Conservation (phyloP, 805 yeast genomes). For the Wickerhamiella shivajii region DNA sequence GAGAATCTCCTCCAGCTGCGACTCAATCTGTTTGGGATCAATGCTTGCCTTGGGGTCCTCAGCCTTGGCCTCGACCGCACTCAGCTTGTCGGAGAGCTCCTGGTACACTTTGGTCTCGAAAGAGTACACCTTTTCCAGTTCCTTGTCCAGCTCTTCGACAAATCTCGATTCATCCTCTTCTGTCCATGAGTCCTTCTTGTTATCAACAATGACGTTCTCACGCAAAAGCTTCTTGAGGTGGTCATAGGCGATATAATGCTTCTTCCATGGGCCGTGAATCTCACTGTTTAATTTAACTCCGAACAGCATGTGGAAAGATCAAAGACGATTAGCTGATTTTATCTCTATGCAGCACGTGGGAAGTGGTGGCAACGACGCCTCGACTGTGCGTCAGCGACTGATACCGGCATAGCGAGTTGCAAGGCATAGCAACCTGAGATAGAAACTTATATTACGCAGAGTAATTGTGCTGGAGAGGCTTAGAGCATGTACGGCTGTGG, state of each 20-base stretch:
- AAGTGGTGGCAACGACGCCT: too few relatives aligned
- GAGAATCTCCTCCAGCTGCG: slow-evolving; percentile 56
- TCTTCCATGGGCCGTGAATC: slow-evolving; percentile 78
- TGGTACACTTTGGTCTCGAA: slow-evolving; percentile 65
- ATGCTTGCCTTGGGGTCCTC: slow-evolving; percentile 25
- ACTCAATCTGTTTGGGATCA: slow-evolving; percentile 48
- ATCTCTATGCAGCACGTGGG: too few relatives aligned
- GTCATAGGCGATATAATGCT: slow-evolving; percentile 81
- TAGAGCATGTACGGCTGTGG: too few relatives aligned
- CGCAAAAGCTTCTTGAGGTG: slow-evolving; percentile 73
- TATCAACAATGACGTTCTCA: slow-evolving; percentile 28
- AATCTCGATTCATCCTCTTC: slow-evolving; percentile 73
- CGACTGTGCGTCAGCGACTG: too few relatives aligned
- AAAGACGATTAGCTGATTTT: too few relatives aligned
- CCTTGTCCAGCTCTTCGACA: slow-evolving; percentile 58
- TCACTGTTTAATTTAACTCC: slow-evolving; percentile 74
- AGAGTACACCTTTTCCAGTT: slow-evolving; percentile 82
- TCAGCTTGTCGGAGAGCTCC: slow-evolving; percentile 49
- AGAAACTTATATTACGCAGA: too few relatives aligned
- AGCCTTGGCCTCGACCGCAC: slow-evolving; percentile 46
- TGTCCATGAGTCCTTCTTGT: slow-evolving; percentile 52
- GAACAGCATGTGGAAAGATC: slow-evolving; percentile 46
- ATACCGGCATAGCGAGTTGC: too few relatives aligned
- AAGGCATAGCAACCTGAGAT: too few relatives aligned
- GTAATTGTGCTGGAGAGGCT: too few relatives aligned